Conservation (phyloP, 2,329 filamentous ascomycete genomes). For the Diplodia scrobiculata region DNA sequence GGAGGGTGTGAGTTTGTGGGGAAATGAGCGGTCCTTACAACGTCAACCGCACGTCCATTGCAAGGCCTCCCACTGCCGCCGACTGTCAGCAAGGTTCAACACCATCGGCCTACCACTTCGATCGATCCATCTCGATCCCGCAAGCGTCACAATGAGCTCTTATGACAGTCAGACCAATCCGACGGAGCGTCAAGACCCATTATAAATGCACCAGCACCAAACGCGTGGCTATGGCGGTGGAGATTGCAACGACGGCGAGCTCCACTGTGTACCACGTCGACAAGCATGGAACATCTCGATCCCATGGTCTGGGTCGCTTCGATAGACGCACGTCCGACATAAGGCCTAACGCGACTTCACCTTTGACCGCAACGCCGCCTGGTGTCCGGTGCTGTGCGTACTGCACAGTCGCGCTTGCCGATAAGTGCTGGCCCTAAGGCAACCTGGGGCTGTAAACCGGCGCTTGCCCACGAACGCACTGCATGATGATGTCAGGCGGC, state of each 20-base stretch:
- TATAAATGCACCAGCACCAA: slow-evolving; percentile 8
- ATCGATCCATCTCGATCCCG: slow-evolving; percentile 18
- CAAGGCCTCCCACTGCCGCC: slow-evolving; percentile 19
- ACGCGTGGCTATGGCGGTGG: slow-evolving; percentile 1
- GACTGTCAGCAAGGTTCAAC: slow-evolving; percentile 23
- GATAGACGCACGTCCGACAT: slow-evolving; percentile 23
- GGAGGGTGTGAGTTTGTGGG: not conserved
- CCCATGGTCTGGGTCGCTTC: slow-evolving; percentile 1
- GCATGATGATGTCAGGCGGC: slow-evolving; percentile 26
- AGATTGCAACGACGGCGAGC: not conserved
- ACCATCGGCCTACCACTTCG: slow-evolving; percentile 20
- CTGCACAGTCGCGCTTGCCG: slow-evolving; percentile 25
- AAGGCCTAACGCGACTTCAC: slow-evolving; percentile 22
- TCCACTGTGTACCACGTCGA: slow-evolving; percentile 5
- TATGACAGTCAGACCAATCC: not conserved
- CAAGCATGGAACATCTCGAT: slow-evolving; percentile 17
- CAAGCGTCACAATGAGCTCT: slow-evolving; percentile 8
- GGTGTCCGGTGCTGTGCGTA: slow-evolving; percentile 17
- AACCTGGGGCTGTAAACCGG: slow-evolving; percentile 21
- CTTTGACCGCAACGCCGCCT: slow-evolving; percentile 1
- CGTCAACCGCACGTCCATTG: slow-evolving; percentile 7
- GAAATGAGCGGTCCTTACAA: not conserved
- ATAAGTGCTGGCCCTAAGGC: slow-evolving; percentile 24
- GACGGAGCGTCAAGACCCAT: not conserved
- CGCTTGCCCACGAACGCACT: slow-evolving; percentile 20